Conservation (phyloP, 345 rosid species). For the Atalantia buxifolia region DNA sequence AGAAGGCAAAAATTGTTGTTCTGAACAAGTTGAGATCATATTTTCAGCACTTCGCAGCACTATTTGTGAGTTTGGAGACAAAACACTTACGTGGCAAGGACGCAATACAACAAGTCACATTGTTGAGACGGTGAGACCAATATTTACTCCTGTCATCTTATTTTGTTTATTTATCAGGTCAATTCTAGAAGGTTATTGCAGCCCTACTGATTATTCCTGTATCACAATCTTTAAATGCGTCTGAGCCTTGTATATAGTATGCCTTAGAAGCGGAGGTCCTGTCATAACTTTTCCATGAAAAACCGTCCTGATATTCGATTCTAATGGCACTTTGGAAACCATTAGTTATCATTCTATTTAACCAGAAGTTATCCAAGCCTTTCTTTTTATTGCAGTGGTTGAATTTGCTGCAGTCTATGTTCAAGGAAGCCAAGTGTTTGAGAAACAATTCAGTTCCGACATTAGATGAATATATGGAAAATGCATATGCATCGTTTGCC, state of each 20-base stretch:
- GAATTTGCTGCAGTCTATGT: slow-evolving; percentile 64
- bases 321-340: not conserved
- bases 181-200: not conserved
- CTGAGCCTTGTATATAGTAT: not conserved
- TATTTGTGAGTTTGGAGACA: slow-evolving; percentile 65
- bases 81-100: slow-evolving; percentile 62
- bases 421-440: slow-evolving; percentile 58
- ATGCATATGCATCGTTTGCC: slow-evolving; percentile 67
- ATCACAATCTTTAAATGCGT: not conserved
- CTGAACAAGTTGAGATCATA: slow-evolving; percentile 77
- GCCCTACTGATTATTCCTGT: not conserved
- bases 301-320: not conserved
- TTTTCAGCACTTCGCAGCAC: slow-evolving; percentile 65
- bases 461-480: slow-evolving; percentile 63
- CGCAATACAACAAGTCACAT: slow-evolving; percentile 48
- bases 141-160: not conserved
- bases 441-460: slow-evolving; percentile 53
- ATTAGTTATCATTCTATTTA: not conserved
- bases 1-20: slow-evolving; percentile 43
- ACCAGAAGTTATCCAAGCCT: not conserved
- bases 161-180: not conserved
- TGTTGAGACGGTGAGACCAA: slow-evolving; percentile 46
- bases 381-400: slow-evolving; percentile 66
- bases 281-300: not conserved
- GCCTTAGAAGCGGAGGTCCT: no score